Percentiles rank a stretch among this genome's conserved stretches.
Evolutionary conservation across 345 rosid species (phyloP).

Genomic region (Acer yangbiense): DNA sequence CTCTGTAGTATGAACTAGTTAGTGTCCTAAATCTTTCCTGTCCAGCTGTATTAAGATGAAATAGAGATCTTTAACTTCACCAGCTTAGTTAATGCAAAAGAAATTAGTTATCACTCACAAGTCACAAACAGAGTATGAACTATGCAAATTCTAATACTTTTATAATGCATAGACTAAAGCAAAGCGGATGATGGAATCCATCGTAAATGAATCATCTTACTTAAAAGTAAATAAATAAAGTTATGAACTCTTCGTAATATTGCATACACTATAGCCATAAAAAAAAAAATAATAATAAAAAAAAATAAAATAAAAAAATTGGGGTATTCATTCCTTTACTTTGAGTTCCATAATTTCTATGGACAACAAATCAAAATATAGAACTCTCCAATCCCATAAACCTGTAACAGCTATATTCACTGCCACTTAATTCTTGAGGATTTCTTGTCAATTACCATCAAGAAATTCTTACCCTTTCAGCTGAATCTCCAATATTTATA

Average conservation of each 20-base stretch:
- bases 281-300: no score
- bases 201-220: not conserved
- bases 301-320: no score
- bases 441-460: not conserved
- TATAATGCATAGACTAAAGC: not conserved
- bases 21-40: conserved; percentile 96
- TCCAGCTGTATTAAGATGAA: conserved; percentile 68
- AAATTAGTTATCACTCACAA: not conserved
- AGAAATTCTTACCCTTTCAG: not conserved
- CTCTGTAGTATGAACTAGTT: conserved; percentile 93
- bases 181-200: not conserved
- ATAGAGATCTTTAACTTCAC: conserved; percentile 3
- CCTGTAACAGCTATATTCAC: not conserved
- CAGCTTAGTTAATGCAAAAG: not conserved
- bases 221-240: not conserved
- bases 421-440: not conserved
- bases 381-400: not conserved
- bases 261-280: not conserved
- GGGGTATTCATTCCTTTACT: not conserved
- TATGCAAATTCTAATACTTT: not conserved
- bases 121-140: not conserved
- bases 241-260: not conserved
- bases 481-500: not conserved
- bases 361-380: not conserved
- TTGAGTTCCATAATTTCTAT: not conserved